Base-by-base conservation (phyloP, 345 rosid genomes). In the Psidium guajava region DNA sequence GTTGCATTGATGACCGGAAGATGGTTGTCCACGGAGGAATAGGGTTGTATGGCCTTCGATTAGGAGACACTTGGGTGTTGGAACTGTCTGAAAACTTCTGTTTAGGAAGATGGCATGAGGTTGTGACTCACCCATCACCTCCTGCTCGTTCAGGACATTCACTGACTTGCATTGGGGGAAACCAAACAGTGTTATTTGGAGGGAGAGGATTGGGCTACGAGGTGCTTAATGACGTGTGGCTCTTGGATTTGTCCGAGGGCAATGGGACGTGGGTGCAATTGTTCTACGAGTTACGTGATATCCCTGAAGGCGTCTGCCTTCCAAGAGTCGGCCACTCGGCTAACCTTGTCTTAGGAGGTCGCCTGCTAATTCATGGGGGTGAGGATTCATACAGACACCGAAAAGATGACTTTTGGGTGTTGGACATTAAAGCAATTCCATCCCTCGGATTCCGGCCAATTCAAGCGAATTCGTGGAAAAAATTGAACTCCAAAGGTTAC, bases 291-390 rank as follows among this genome's bases (percentile, higher is more conserved):
- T 73, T 93, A 82, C 85, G 83, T 18, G 92, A 89, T 77, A 88
- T 94, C 54, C 95, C 98, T 1, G 92, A 83, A 44, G 92, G 94
- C 86, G 81, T 86, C 75, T 90, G 93, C 74, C 93, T 97, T 81
- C 95, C 98, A 1, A 91, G 98, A n/a, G 99, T 97, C 83, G 99
- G 99, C 87, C 99, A 97, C 93, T 95, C 98, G 0, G 98, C 98
- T 28, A 90, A 93, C 5, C 94, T 90, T 15, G 90, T 94, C 73
- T 83, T 95, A 84, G 98, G 98, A 56, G 96, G 98, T 50, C 87
- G 89, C 59, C 84, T 97, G 88, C 92, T 97, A 69, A 94, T 97
- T 53, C 91, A 95, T 47, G 99, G 98, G 54, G 99, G 99, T 6
- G 99, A 97, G 91, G 99, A 97, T 88, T 91, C 98, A 24, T 50